Percentiles rank a stretch among this genome's conserved stretches.
These are phyloP conservation scores for Wallacemonas sp. DNA, from an alignment of 208 protist species.

Conservation along the genomic window DNA sequence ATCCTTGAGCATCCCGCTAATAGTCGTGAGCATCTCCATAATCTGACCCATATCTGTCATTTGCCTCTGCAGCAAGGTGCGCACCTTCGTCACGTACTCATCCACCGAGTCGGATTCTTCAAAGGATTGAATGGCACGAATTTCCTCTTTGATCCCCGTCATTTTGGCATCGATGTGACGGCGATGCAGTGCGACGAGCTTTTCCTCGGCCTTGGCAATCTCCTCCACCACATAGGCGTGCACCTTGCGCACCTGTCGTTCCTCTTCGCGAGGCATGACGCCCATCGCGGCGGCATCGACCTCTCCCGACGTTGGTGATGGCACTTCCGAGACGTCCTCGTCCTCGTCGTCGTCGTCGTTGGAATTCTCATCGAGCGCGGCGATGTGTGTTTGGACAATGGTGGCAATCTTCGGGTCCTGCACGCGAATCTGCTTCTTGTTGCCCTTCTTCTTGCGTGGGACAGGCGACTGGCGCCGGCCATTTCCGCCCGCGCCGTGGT, in stretches of 20 bases:
- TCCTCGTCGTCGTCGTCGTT: slow-evolving; percentile 69
- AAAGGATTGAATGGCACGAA: slow-evolving; percentile 88
- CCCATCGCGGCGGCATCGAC: background rate
- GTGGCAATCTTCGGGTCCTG: slow-evolving; percentile 89
- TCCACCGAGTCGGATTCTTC: slow-evolving; percentile 92
- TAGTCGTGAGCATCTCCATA: slow-evolving; percentile 65
- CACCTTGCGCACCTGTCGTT: slow-evolving; percentile 83
- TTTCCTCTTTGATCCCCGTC: slow-evolving; percentile 94
- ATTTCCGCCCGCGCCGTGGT: slow-evolving; percentile 13
- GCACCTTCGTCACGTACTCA: slow-evolving; percentile 83
- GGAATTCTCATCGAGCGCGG: slow-evolving; percentile 52
- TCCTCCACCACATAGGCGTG: slow-evolving; percentile 91
- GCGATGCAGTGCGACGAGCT: slow-evolving; percentile 90
- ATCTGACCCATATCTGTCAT: slow-evolving; percentile 80
- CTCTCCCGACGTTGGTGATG: background rate
- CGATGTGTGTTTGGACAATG: slow-evolving; percentile 87
- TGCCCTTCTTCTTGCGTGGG: slow-evolving; percentile 14
- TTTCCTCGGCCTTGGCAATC: slow-evolving; percentile 94
- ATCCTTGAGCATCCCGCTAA: slow-evolving; percentile 82
- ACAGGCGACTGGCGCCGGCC: slow-evolving; percentile 15
- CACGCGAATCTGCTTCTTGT: slow-evolving; percentile 33
- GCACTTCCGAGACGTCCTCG: slow-evolving; percentile 34
- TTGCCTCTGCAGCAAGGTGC: slow-evolving; percentile 64
- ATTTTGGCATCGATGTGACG: slow-evolving; percentile 94
- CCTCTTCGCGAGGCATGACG: slow-evolving; percentile 57